Percentiles rank a stretch among this genome's conserved stretches.
Evolutionary conservation across 192 early-diverging fungal species (phyloP).

Genomic region (Irineochytrium annulatum): DNA sequence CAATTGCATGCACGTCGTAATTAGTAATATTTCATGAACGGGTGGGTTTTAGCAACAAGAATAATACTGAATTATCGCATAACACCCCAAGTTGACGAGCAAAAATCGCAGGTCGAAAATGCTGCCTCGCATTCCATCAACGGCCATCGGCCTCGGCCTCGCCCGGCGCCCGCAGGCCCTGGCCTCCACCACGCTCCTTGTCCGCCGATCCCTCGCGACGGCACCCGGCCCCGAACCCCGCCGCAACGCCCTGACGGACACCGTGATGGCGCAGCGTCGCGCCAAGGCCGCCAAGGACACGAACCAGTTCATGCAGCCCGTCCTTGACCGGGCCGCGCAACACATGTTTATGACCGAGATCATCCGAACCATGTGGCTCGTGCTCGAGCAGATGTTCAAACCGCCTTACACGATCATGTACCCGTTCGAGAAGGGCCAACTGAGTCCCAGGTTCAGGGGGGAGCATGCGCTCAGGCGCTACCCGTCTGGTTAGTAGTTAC

Average conservation of each 20-base stretch:
- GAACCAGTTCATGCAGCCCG: slow-evolving; percentile 15
- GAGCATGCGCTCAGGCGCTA: slow-evolving; percentile 95
- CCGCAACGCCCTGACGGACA: slow-evolving; percentile 1
- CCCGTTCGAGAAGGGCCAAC: slow-evolving; percentile 90
- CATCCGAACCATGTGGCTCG: slow-evolving; percentile 85
- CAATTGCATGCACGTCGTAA: too few species aligned
- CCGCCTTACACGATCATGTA: slow-evolving; percentile 96
- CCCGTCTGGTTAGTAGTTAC: slow-evolving; percentile 66
- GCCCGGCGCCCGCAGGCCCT: neutral
- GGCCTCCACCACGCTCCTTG: neutral
- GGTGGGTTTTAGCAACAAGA: too few species aligned
- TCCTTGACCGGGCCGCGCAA: slow-evolving; percentile 61
- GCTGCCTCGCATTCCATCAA: neutral
- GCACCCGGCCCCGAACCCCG: slow-evolving; percentile 5
- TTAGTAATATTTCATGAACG: too few species aligned
- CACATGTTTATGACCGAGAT: slow-evolving; percentile 89
- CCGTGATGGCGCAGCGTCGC: neutral
- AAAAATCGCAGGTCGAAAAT: too few species aligned
- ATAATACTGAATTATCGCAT: too few species aligned
- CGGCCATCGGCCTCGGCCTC: neutral
- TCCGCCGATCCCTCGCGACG: neutral
- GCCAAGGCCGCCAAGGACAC: slow-evolving; percentile 7
- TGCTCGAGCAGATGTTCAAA: slow-evolving; percentile 88
- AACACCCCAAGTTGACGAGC: too few species aligned
- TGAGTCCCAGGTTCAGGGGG: slow-evolving; percentile 91